phyloP scores from a whole-genome alignment of 768 basidiomycete species.

The Collybia sp. region DNA sequence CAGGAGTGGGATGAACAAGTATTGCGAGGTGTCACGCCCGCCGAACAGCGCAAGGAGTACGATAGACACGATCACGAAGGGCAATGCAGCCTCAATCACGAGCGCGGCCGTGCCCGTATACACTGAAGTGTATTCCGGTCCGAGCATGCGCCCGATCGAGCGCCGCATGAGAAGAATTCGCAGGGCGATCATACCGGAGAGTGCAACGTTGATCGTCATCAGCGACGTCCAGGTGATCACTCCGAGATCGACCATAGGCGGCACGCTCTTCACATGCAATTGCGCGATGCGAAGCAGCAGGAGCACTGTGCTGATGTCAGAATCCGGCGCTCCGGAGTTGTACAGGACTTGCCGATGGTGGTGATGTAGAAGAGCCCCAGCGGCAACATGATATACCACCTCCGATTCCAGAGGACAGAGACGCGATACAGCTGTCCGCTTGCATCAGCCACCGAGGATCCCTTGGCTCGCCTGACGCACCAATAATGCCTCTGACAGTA shows the following conservation, averaged over 20 bases:
- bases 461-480: slow-evolving; percentile 18
- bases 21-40: slow-evolving; percentile 12
- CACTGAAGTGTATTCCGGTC: slow-evolving; percentile 17
- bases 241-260: slow-evolving; percentile 20
- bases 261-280: slow-evolving; percentile 19
- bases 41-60: slow-evolving; percentile 17
- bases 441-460: no score
- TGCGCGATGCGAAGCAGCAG: slow-evolving; percentile 24
- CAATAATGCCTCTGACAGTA: slow-evolving; percentile 31
- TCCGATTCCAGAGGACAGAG: slow-evolving; percentile 22
- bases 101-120: slow-evolving; percentile 26
- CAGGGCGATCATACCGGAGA: slow-evolving; percentile 23
- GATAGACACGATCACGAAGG: slow-evolving; percentile 27
- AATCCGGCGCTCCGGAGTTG: background rate
- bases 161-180: slow-evolving; percentile 26
- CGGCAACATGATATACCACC: slow-evolving; percentile 12
- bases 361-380: slow-evolving; percentile 15
- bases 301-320: slow-evolving; percentile 14
- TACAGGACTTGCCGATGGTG: slow-evolving; percentile 10
- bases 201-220: slow-evolving; percentile 23
- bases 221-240: slow-evolving; percentile 27
- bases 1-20: slow-evolving; percentile 17
- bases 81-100: slow-evolving; percentile 28
- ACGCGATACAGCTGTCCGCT: slow-evolving; percentile 26
- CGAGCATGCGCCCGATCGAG: slow-evolving; percentile 14